phyloP scores from a whole-genome alignment of 345 rosid genomes.

The Eucalyptus tenuipes region DNA sequence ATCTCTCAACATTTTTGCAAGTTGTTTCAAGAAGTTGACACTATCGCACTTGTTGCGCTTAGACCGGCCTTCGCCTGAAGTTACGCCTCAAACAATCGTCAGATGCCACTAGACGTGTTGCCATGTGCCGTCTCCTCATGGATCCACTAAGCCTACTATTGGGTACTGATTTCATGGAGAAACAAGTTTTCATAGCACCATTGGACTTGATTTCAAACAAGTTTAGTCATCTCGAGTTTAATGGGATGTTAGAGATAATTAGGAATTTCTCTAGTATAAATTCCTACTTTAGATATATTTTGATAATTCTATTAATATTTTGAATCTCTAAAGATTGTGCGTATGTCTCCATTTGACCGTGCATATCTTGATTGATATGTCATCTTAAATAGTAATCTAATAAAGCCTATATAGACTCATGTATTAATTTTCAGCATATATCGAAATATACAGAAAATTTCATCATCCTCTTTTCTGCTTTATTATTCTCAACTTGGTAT shows the following conservation, averaged over 20 bases:
- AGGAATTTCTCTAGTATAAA: not conserved
- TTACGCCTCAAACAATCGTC: too few species aligned
- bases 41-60: too few species aligned
- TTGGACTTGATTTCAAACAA: not conserved
- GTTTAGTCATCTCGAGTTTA: not conserved
- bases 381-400: not conserved
- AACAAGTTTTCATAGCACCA: not conserved
- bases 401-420: not conserved
- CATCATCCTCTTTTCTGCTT: not conserved
- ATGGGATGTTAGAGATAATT: too few species aligned
- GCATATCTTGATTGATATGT: not conserved
- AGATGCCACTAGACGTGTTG: accelerated
- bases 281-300: not conserved
- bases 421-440: not conserved
- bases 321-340: not conserved
- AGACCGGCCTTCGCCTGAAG: accelerated
- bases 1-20: too few species aligned
- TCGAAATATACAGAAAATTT: not conserved
- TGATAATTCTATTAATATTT: not conserved
- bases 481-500: not conserved
- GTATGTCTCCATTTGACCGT: not conserved
- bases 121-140: accelerated
- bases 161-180: not conserved
- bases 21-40: too few species aligned
- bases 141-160: not conserved